A percentile compares a stretch with the other conserved stretches of the same genome.
Evolutionary conservation across 2,329 filamentous ascomycete genomes (phyloP).

Genomic region (Botrytis galanthina): DNA sequence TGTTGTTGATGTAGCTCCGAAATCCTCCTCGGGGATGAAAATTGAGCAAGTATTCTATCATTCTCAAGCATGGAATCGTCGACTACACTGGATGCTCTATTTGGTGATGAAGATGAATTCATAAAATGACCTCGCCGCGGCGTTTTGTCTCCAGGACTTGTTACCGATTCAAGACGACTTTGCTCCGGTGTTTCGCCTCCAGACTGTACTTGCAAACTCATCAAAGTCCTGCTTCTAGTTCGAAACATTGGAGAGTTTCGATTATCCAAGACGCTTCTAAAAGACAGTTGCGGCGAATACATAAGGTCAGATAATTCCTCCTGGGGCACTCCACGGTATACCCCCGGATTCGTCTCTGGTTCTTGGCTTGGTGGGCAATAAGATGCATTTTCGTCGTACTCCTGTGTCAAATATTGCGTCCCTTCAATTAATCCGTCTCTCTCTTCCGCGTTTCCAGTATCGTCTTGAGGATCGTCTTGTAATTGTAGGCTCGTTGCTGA

Average conservation of each 20-base stretch:
- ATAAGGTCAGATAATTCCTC: slow-evolving; percentile 10
- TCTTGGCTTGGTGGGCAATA: slow-evolving; percentile 23
- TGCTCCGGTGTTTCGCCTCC: not conserved
- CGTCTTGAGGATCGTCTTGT: not conserved
- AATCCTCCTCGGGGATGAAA: slow-evolving; percentile 51
- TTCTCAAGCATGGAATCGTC: slow-evolving; percentile 53
- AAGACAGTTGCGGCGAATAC: slow-evolving; percentile 33
- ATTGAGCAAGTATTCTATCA: slow-evolving; percentile 36
- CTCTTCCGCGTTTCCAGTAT: not conserved
- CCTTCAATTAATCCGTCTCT: slow-evolving; percentile 38
- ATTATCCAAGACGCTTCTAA: slow-evolving; percentile 35
- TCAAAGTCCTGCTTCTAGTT: slow-evolving; percentile 7
- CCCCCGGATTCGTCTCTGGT: slow-evolving; percentile 8
- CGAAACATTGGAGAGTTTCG: slow-evolving; percentile 34
- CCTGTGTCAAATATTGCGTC: slow-evolving; percentile 24
- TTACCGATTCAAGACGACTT: not conserved
- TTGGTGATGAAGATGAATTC: slow-evolving; percentile 35
- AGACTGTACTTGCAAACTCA: not conserved
- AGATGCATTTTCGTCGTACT: slow-evolving; percentile 31
- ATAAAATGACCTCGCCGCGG: not conserved
- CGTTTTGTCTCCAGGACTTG: not conserved
- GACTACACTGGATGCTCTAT: slow-evolving; percentile 50
- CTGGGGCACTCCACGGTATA: not conserved
- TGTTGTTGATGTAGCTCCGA: slow-evolving; percentile 49
- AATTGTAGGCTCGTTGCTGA: slow-evolving; percentile 25